phyloP scores from a whole-genome alignment of 2,329 filamentous ascomycete genomes.

The Fusarium sp. region DNA sequence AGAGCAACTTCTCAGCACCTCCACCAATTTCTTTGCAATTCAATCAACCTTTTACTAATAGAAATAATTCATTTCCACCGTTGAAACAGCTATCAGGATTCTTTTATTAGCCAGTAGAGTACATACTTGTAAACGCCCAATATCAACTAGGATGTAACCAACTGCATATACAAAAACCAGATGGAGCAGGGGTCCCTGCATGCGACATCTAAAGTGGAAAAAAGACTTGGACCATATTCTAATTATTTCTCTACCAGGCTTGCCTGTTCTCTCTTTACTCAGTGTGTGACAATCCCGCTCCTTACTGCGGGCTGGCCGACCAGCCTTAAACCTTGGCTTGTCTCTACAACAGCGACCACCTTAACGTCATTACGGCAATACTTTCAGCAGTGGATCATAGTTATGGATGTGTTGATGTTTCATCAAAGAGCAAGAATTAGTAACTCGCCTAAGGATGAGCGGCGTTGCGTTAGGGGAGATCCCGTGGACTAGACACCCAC shows the following conservation, averaged over 20 bases:
- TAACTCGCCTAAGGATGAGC: not conserved
- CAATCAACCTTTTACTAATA: not conserved
- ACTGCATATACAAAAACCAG: constrained; percentile 6
- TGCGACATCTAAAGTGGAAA: not conserved
- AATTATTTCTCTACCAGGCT: fast-evolving
- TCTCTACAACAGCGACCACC: not conserved
- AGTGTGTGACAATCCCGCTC: not conserved
- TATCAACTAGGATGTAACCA: constrained; percentile 4
- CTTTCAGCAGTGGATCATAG: too few relatives aligned
- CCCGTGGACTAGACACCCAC: not conserved
- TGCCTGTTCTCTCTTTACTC: not conserved
- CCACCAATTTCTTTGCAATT: not conserved
- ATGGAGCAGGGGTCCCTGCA: not conserved
- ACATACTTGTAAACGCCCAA: not conserved
- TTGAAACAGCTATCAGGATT: not conserved
- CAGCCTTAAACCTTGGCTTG: not conserved
- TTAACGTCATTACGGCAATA: too few relatives aligned
- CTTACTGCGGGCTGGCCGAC: not conserved
- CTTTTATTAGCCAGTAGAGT: not conserved
- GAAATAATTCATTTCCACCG: fast-evolving
- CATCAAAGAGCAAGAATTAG: fast-evolving
- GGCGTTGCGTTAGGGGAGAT: not conserved
- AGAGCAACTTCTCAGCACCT: not conserved
- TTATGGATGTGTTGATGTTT: fast-evolving
- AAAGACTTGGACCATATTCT: not conserved